Base-by-base conservation (phyloP, 306 rosid species). In the Mucuna pruriens region DNA sequence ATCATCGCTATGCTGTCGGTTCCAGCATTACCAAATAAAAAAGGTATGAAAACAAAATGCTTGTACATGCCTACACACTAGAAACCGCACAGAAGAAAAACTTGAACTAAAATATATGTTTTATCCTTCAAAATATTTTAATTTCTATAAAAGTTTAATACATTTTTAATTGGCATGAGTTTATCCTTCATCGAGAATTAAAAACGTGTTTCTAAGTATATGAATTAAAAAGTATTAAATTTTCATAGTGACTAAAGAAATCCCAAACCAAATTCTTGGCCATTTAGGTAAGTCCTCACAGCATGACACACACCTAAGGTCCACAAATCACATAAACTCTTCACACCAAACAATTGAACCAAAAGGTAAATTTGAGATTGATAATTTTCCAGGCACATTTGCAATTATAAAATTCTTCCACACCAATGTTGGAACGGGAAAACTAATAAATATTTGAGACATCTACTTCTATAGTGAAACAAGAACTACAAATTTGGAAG, bases 401-500 rank as follows among this genome's bases (percentile, higher is more conserved):
- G 29, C 71, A 44, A 65, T 1, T 6, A 75, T 42, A 74, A 74
- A 84, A 78, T 69, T 68, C 75, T 45, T 78, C 70, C 49, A 66
- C 64, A 74, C 42, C 25, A 52, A 23, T 19, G 20, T 74, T 31
- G 23, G 15, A 15, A 45, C 46, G 0, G 45, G 19, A 20, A 38
- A 54, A 67, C 46, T 23, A 78, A 74, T 46, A 26, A 26, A 64
- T 13, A 73, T 57, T 23, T 9, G 8, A 64, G 31, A 71, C 70
- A 62, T 55, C 48, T 75, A 86, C 76, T 71, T 60, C 42, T 63
- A 72, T 51, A 77, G 55, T 60, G 61, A 74, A 31, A 82, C 45
- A 11, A 23, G 3, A 13, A 36, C 78, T 85, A 86, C 83, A 83
- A 62, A 73, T 82, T 79, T 78, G 19, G 55, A 80, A 76, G 86